These are phyloP conservation scores for Omphalea diandra DNA, from an alignment of 441 rosid genomes.

Conservation along the genomic window DNA sequence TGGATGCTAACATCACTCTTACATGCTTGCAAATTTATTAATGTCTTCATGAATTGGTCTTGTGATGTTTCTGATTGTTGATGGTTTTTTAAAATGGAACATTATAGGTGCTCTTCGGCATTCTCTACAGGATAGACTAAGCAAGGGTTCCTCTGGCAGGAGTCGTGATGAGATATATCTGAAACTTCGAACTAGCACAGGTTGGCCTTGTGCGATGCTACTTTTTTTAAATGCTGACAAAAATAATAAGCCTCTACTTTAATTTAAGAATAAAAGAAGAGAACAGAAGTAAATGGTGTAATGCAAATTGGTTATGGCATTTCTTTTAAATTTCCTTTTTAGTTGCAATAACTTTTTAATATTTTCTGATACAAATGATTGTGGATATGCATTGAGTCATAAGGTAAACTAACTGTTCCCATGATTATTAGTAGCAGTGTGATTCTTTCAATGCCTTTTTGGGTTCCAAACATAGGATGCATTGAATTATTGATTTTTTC, in stretches of 20 bases:
- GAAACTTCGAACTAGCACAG: slow-evolving; percentile 86
- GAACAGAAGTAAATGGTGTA: neutral
- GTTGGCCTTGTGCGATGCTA: slow-evolving; percentile 29
- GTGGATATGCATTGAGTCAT: slow-evolving; percentile 5
- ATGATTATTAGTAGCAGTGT: neutral
- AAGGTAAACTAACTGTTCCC: neutral
- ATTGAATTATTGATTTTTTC: no score
- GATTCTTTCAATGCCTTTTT: neutral
- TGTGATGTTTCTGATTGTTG: slow-evolving; percentile 21
- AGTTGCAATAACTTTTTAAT: no score
- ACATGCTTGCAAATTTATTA: neutral
- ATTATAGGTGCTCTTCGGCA: slow-evolving; percentile 81
- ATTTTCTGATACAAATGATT: neutral
- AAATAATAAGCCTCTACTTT: neutral
- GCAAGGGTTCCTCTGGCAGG: slow-evolving; percentile 81
- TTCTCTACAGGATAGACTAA: slow-evolving; percentile 84
- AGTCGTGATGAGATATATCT: slow-evolving; percentile 80
- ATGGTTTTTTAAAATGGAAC: slow-evolving; percentile 20
- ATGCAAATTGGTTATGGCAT: neutral
- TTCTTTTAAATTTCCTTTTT: neutral
- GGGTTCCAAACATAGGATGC: neutral
- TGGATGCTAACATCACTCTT: slow-evolving; percentile 7
- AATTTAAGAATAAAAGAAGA: neutral
- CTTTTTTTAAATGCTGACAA: neutral
- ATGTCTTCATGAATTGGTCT: slow-evolving; percentile 9